Evolutionary conservation across 2,329 filamentous ascomycete species (phyloP).

Genomic region (Neofusicoccum cordaticola): DNA sequence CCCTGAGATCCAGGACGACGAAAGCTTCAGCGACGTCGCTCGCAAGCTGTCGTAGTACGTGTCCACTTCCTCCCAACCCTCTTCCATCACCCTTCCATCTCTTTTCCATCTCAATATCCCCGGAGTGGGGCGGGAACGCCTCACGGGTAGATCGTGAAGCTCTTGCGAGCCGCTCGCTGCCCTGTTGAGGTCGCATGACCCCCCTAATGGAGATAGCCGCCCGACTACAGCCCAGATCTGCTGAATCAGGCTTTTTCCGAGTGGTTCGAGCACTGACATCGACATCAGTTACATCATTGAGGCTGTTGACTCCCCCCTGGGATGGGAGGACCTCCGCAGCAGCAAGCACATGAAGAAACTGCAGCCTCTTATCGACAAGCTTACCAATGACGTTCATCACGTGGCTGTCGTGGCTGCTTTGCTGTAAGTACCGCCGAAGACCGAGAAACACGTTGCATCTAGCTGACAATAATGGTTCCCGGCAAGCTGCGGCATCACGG

Average conservation of each 20-base stretch:
- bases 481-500: neutral
- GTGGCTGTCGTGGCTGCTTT: conserved; percentile 69
- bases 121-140: conserved; percentile 22
- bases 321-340: conserved; percentile 71
- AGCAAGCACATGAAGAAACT: conserved; percentile 58
- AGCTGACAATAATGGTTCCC: neutral
- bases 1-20: conserved; percentile 57
- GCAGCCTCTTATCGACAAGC: conserved; percentile 63
- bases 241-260: conserved; percentile 6
- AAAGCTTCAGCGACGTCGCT: conserved; percentile 63
- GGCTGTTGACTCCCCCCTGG: conserved; percentile 62
- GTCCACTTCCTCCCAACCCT: neutral
- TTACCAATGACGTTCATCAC: conserved; percentile 63
- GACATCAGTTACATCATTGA: conserved; percentile 45
- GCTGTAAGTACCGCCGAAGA: conserved; percentile 53
- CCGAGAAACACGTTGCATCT: neutral
- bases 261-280: conserved; percentile 3
- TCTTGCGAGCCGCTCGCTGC: conserved; percentile 2
- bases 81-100: neutral
- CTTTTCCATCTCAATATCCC: conserved; percentile 10
- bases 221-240: neutral
- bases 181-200: conserved; percentile 12
- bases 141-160: conserved; percentile 12
- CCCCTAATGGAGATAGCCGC: conserved; percentile 15
- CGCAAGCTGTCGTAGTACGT: conserved; percentile 63